Base-by-base conservation (phyloP, 176 grass and related monocot species). In the Aegilops bicornis region DNA sequence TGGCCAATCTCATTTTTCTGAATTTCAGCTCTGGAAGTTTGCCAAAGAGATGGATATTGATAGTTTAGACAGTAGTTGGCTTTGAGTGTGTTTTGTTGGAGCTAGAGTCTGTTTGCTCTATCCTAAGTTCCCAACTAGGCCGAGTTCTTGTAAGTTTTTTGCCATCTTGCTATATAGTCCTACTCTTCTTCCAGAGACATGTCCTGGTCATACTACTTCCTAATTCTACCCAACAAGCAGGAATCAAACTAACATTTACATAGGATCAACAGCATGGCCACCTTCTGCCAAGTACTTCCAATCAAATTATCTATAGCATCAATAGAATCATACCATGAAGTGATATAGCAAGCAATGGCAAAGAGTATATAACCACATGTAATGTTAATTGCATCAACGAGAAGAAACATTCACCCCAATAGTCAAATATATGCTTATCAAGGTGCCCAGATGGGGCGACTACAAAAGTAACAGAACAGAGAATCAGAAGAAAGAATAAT, bases 351-450 rank as follows among this genome's bases (percentile, higher is more conserved):
- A 13, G 27, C 16, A 22, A 77, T 20, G 73, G 27, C 74, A 56
- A 77, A 5, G 29, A 77, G 27, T 20, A 56, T 76, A 76, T 77
- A 77, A 77, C 27, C 47, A 77, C 48, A 77, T 56, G 74, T 77
- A 77, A 22, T 77, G 74, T 31, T 58, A 22, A 56, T 7, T 54
- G 45, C 45, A 54, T 54, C 15, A 58, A 77, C 69, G 0, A 25
- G 47, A 50, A 77, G 24, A 12, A 76, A 17, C 25, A 0, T 76
- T 54, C 74, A 77, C 27, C 74, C 4, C 50, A 63, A 63, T 23
- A 77, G 47, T 77, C 27, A 58, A 77, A 64, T 17, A 54, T 54
- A 73, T 50, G 68, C 69, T 64, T 64, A 74, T 52, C 43, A 84
- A 64, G 31, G 48, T 69, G 86, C 31, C 36, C n/a, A 27, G 20